Base-by-base conservation (phyloP, 257 asterid species). In the Fraxinus anomala region DNA sequence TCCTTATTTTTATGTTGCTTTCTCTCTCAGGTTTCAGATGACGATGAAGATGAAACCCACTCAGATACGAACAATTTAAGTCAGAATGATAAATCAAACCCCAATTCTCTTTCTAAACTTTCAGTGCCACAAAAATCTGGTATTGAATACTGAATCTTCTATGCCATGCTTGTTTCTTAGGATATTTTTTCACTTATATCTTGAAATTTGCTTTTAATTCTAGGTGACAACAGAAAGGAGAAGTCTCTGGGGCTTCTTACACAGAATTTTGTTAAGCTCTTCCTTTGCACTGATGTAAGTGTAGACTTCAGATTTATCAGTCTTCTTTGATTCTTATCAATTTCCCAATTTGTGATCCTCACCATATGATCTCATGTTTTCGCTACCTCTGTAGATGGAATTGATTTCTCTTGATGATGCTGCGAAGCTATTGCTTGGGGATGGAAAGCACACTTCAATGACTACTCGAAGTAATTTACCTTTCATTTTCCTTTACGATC, bases 351-450 rank as follows among this genome's bases (percentile, higher is more conserved):
- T 39, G 21, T 65, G 42, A 70, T 75, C 63, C 78, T 79, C 67
- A 21, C 47, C 26, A 30, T 44, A 68, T 51, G 47, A 59, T 63
- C 33, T 14, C 21, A 31, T n/a, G 24, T 39, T 79, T 72, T 56
- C 10, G 1, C 10, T 73, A 70, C 34, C 67, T 40, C 47, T 77
- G 37, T 72, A 93, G 99, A 87, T 92, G 93, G 97, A 93, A 44
- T 79, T 91, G 97, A 89, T 96, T 80, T 96, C 98, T 68, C 96
- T 96, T 65, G 99, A 96, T 70, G 97, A 87, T 81, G 99, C 99
- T 80, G 98, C 99, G 75, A 93, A 91, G 83, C 89, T 96, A 73
- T 82, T 96, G 91, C 93, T 96, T 37, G 97, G 97, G 33, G 90
- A 86, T 78, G 98, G 97, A 67, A 87, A 82, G 81, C 96, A 91